These are phyloP conservation scores for Penicillium italicum DNA, from an alignment of 2,329 filamentous ascomycete species.

Conservation along the genomic window DNA sequence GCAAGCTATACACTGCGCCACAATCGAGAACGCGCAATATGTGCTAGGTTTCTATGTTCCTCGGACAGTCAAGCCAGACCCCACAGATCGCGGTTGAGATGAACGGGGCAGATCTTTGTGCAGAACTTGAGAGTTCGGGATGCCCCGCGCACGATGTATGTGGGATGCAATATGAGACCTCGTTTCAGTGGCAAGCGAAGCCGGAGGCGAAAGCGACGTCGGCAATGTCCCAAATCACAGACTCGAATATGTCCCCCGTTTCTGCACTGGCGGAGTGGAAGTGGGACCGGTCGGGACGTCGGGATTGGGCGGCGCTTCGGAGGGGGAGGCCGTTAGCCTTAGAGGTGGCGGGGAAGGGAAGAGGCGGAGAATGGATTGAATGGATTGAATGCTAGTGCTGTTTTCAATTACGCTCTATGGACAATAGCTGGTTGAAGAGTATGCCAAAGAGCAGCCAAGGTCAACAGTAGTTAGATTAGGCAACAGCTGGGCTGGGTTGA, in stretches of 20 bases:
- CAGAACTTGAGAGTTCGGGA: not conserved
- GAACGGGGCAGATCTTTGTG: slow-evolving; percentile 1
- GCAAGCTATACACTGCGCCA: slow-evolving; percentile 24
- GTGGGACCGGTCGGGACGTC: slow-evolving; percentile 15
- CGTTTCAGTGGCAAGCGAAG: not conserved
- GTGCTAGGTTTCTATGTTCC: not conserved
- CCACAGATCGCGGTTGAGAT: slow-evolving; percentile 2
- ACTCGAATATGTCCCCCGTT: slow-evolving; percentile 10
- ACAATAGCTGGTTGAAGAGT: slow-evolving; percentile 17
- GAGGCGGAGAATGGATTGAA: not conserved
- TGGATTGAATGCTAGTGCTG: not conserved
- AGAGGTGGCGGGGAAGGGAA: slow-evolving; percentile 1
- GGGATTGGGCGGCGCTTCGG: slow-evolving; percentile 21
- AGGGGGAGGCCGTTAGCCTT: slow-evolving; percentile 19
- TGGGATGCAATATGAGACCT: not conserved
- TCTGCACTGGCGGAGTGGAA: slow-evolving; percentile 18
- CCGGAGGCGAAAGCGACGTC: slow-evolving; percentile 2
- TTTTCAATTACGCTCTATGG: slow-evolving; percentile 1
- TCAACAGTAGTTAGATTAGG: too few species aligned
- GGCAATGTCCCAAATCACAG: slow-evolving; percentile 5
- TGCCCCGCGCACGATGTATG: not conserved
- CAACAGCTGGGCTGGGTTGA: not conserved
- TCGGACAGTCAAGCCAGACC: slow-evolving; percentile 1
- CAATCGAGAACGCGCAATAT: slow-evolving; percentile 15
- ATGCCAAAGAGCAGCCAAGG: too few species aligned